Base-by-base conservation (phyloP, 2,329 filamentous ascomycete species). In the Colletotrichum noveboracense region DNA sequence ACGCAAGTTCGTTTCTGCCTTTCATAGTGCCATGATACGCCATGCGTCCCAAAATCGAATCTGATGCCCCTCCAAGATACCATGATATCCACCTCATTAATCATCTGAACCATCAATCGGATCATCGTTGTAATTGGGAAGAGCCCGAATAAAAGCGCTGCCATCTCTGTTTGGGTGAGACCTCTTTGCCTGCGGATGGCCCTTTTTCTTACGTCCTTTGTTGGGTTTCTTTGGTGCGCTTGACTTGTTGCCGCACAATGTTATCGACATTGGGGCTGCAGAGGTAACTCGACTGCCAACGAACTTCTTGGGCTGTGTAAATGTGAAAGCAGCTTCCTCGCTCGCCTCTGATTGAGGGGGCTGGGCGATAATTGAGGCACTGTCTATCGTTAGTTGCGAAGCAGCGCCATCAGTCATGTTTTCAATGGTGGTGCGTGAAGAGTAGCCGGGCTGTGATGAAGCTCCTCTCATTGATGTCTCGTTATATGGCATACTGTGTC, bases 61-160 rank as follows among this genome's bases (percentile, higher is more conserved):
- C 8, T 8, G 28, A 32, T 34, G 12, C 32, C 30, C 56, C 7
- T 36, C 58, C 26, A 36, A 56, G 21, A 34, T 34, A 48, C 24
- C 55, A 58, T 14, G 32, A 26, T 13, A 21, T 26, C 7, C 5
- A 52, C 34, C 28, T 28, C 26, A 21, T 28, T 60, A 72, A 12
- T 61, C 70, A 24, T 76, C 68, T 71, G 65, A 78, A 9, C 36
- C 75, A n/a, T 77, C 77, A 16, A 78, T 78, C 3, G 75, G 77
- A 21, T 78, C 77, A 5, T 70, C 71, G 10, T 76, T 52, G 13
- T 77, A 70, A 24, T 78, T 60, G 3, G 72, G 75, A 16, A 78
- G 21, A 13, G 58, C 72, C 12, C 72, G 61, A 8, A 78, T 78
- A 14, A 75, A 58, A 13, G 71, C 66, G 21, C 77, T 61, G 8